Percentiles rank a stretch among this genome's conserved stretches.
phyloP scores from a whole-genome alignment of 495 filamentous ascomycete species.

The Annulohypoxylon bovei region DNA sequence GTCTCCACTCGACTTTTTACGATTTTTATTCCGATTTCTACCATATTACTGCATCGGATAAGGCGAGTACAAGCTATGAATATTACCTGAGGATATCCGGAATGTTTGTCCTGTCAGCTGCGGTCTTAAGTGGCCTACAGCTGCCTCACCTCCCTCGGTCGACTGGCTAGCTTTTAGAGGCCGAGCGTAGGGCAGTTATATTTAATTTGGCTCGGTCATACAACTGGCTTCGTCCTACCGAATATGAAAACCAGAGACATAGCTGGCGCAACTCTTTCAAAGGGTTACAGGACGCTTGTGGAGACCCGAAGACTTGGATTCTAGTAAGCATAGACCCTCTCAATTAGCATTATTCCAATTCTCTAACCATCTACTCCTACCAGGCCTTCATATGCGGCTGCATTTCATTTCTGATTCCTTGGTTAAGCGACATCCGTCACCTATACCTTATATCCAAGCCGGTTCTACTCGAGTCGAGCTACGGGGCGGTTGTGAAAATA shows the following conservation, averaged over 20 bases:
- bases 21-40: neutral
- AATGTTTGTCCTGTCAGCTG: neutral
- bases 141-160: conserved; percentile 18
- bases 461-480: too few relatives aligned
- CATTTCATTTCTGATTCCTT: neutral
- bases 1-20: neutral
- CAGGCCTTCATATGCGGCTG: conserved; percentile 2
- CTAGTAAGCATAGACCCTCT: neutral
- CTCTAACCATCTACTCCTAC: neutral
- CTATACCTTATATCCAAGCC: neutral
- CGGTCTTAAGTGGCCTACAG: neutral
- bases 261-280: neutral
- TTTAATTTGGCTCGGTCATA: conserved; percentile 3
- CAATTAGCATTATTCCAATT: neutral
- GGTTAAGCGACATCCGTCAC: neutral
- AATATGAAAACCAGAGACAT: conserved; percentile 10
- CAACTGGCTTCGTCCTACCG: neutral
- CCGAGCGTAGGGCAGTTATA: conserved; percentile 3
- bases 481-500: neutral
- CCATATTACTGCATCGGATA: neutral
- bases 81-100: neutral
- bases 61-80: neutral
- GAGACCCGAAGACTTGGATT: conserved; percentile 6
- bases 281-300: neutral
- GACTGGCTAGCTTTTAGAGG: neutral